These are phyloP conservation scores for Petasospora fabianii DNA, from an alignment of 1,139 yeast species.

Conservation along the genomic window DNA sequence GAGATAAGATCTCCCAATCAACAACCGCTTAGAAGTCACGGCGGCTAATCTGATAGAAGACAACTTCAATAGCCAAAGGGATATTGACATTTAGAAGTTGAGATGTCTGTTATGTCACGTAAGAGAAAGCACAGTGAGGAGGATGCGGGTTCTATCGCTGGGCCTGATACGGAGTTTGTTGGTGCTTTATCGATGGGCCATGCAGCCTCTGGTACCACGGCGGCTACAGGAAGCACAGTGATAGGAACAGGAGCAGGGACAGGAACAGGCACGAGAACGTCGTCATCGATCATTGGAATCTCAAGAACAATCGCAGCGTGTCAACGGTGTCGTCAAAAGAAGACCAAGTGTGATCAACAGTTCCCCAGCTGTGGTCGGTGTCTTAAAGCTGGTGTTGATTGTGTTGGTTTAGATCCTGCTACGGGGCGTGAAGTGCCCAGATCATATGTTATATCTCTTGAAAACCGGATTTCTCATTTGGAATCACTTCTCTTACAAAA, in stretches of 20 bases:
- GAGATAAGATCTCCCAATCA: no score
- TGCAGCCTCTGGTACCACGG: background rate
- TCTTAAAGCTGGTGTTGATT: slow-evolving; percentile 61
- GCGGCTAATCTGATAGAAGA: no score
- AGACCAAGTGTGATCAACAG: slow-evolving; percentile 78
- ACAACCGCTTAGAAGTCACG: no score
- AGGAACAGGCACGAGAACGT: slow-evolving; percentile 13
- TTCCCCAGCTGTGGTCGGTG: slow-evolving; percentile 79
- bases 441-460: slow-evolving; percentile 71
- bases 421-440: slow-evolving; percentile 86
- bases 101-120: no score
- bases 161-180: slow-evolving; percentile 11
- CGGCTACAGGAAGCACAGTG: background rate
- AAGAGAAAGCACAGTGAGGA: slow-evolving; percentile 9
- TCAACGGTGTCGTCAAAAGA: slow-evolving; percentile 73
- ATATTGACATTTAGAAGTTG: no score
- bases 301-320: slow-evolving; percentile 74
- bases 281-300: slow-evolving; percentile 32
- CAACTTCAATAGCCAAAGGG: no score
- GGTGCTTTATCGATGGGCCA: slow-evolving; percentile 9
- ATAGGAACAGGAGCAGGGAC: background rate
- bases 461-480: slow-evolving; percentile 55
- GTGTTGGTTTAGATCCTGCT: slow-evolving; percentile 83
- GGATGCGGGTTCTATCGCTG: slow-evolving; percentile 1
- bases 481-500: slow-evolving; percentile 45